Conservation (phyloP, 129 eudicot genomes). For the Artemisia annua region DNA sequence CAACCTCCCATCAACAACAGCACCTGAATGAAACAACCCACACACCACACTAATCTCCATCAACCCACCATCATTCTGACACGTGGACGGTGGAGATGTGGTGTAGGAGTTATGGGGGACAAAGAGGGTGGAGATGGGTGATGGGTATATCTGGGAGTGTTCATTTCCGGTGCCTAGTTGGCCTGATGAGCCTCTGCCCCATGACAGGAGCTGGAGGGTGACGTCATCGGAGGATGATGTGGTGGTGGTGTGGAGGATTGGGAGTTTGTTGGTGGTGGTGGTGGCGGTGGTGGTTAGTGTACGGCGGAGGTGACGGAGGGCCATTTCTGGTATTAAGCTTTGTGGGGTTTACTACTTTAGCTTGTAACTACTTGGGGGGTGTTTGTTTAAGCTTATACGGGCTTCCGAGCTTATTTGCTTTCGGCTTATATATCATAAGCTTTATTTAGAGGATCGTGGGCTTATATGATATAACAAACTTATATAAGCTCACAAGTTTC, state of each 20-base stretch:
- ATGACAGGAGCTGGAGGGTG: conserved; percentile 67
- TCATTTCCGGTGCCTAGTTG: conserved; percentile 84
- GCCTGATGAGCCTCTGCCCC: conserved; percentile 98
- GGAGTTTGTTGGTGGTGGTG: conserved; percentile 32
- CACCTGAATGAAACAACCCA: conserved; percentile 80
- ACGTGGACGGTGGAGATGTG: conserved; percentile 9
- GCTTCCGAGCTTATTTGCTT: too few species aligned
- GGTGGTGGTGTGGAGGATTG: conserved; percentile 32
- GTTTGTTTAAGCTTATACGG: too few species aligned
- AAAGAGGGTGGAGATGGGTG: conserved; percentile 47
- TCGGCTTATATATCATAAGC: too few species aligned
- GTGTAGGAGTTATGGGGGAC: conserved; percentile 45
- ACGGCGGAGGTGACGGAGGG: conserved; percentile 39
- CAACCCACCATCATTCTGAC: not conserved
- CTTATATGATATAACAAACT: too few species aligned
- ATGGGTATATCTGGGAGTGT: conserved; percentile 60
- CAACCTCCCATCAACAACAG: conserved; percentile 63
- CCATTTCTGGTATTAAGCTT: conserved; percentile 31
- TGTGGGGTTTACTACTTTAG: conserved; percentile 6
- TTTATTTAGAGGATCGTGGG: too few species aligned
- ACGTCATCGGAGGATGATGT: conserved; percentile 13
- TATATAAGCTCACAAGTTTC: too few species aligned
- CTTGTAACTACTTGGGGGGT: not conserved
- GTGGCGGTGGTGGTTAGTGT: conserved; percentile 34
- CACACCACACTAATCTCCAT: conserved; percentile 62